Base-by-base conservation (phyloP, 1,139 yeast genomes). In the Wickerhamomyces sp. region DNA sequence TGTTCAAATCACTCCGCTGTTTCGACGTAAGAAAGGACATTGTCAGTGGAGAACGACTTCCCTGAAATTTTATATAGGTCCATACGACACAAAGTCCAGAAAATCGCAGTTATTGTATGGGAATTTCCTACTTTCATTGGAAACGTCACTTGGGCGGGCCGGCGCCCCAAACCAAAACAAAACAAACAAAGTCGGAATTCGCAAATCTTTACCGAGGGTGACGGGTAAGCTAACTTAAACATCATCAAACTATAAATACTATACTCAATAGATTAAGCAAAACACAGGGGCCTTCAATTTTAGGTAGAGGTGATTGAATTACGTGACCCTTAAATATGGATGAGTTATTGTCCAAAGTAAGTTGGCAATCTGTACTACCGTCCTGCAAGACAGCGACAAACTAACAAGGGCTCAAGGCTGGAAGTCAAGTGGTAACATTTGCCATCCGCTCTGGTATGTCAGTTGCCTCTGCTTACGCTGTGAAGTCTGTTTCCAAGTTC, bases 401-500 rank as follows among this genome's bases (percentile, higher is more conserved):
- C 11, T 9, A 28, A 30, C 26, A 24, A 35, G 23, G 19, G 55
- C 64, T 17, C 9, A 12, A 76, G 59, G 93, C 93, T 4, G 82
- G 89, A 22, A 77, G 75, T 38, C 91, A 84, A 46, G 87, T 87
- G 2, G 86, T 84, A 9, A 74, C 88, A 3, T 81, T 84, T 61
- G 94, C 93, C 10, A 78, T 84, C 27, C 64, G 84, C 39, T 82
- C 91, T 2, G 88, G 93, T 1, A 75, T 84, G 18, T 77, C 88
- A 1, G 51, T 83, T 23, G 94, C 93, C 0, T 77, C 89, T 0
- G 78, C 84, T 0, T 84, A 77, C 58, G 91, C 91, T 15, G 70
- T 84, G 35, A 78, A 75, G 43, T 76, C 85, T 0, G 73, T 83
- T 14, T 58, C 77, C 14, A 71, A 68, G 34, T 70, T 81, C 42